Evolutionary conservation across 2,329 filamentous ascomycete genomes (phyloP).

Genomic region (Verticillium nubilum): DNA sequence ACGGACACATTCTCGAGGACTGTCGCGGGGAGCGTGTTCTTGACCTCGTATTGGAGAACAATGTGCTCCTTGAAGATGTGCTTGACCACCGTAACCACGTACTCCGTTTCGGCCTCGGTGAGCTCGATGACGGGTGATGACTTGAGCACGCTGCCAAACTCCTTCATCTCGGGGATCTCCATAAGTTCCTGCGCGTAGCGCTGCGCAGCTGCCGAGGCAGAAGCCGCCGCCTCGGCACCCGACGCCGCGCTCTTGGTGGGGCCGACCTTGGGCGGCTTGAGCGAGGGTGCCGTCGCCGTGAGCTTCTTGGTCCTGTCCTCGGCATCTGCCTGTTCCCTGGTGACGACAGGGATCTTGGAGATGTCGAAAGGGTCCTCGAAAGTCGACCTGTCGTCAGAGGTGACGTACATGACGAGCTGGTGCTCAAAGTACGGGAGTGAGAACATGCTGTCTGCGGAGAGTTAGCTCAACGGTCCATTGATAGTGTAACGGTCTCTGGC

Average conservation of each 20-base stretch:
- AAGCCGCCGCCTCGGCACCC: conserved; percentile 69
- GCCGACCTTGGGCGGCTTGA: conserved; percentile 84
- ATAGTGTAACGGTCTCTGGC: background rate
- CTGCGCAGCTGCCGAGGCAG: conserved; percentile 74
- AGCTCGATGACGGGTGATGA: conserved; percentile 82
- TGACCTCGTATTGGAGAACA: conserved; percentile 93
- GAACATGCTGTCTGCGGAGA: conserved; percentile 75
- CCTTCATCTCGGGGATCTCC: conserved; percentile 84
- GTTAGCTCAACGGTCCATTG: background rate
- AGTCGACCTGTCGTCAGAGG: conserved; percentile 79
- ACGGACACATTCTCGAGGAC: conserved; percentile 87
- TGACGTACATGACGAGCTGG: conserved; percentile 96
- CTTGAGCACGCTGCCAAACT: conserved; percentile 87
- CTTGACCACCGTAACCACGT: conserved; percentile 89
- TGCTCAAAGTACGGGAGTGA: conserved; percentile 93
- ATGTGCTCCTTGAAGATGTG: conserved; percentile 97
- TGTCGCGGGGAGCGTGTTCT: conserved; percentile 91
- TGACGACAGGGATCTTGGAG: conserved; percentile 84
- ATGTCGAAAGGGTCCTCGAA: conserved; percentile 89
- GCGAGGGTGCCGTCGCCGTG: conserved; percentile 81
- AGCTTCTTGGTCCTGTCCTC: conserved; percentile 98
- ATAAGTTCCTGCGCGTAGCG: conserved; percentile 85
- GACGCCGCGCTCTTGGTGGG: conserved; percentile 65
- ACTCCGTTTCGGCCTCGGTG: conserved; percentile 95
- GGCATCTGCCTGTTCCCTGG: conserved; percentile 89